Evolutionary conservation across 1,284 basidiomycete genomes (phyloP), one percentile per base, ranked within the genome.

Genomic region (Cryptococcus sp.): DNA sequence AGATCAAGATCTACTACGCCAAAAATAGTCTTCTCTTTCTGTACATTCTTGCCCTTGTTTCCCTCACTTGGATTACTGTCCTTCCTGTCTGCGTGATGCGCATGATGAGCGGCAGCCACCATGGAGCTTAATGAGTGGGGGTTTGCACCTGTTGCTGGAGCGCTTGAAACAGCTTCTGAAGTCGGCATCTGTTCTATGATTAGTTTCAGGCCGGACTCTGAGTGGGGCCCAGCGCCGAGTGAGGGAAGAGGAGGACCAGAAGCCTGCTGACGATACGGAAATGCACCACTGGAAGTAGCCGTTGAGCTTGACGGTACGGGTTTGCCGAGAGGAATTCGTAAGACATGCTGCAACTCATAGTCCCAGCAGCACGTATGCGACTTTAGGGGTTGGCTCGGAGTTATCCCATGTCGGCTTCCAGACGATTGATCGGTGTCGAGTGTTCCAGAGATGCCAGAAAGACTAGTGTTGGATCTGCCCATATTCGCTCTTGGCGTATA

Each of bases 1-100:
- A 79, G 57, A 63, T 79, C 77, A 26, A 78, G 57, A 56, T 78
- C 67, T n/a, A 79, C 68, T 3, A 62, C 64, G 2, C 77, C 77
- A 58, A 75, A 76, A 1, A 67, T 40, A 0, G 52, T 55, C 45
- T 45, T 61, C n/a, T 58, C 65, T 23, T 52, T 25, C 44, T 52
- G 19, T 46, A 22, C 34, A 54, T 43, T 54, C 52, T 23, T 39
- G 26, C 48, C 50, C 26, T 50, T 53, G 22, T 47, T 54, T 23
- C 39, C 52, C 44, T 60, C 55, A 22, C 55, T 51, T 6, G 57
- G 50, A 44, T 58, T 57, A 3, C 54, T 34, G n/a, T 55, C 40
- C 16, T 34, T 23, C 20, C 45, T 40, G 17, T 25, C 45, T 2
- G 55, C 55, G 26, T 62, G 40, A 29, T 44, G 37, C 1, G 55